Evolutionary conservation across 805 yeast genomes (phyloP).

Genomic region (Peterozyma xylosa): DNA sequence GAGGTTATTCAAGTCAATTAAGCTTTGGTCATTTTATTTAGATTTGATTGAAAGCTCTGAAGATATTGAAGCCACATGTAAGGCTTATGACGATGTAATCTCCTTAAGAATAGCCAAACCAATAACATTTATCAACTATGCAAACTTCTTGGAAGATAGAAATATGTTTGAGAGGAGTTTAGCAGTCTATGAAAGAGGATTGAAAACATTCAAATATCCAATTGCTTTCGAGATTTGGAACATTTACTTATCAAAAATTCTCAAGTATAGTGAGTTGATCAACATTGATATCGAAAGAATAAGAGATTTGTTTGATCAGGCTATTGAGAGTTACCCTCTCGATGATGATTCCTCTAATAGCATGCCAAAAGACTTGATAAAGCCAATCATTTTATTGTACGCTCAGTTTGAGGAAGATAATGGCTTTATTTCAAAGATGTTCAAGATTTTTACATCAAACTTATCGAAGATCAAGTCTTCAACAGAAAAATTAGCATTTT

Average conservation of each 20-base stretch:
- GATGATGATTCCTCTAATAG: background rate
- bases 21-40: slow-evolving; percentile 67
- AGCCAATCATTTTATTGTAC: slow-evolving; percentile 45
- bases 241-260: slow-evolving; percentile 48
- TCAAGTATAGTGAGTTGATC: slow-evolving; percentile 23
- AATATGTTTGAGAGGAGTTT: slow-evolving; percentile 41
- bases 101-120: slow-evolving; percentile 64
- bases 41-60: slow-evolving; percentile 59
- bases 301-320: slow-evolving; percentile 69
- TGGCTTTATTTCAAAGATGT: slow-evolving; percentile 44
- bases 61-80: slow-evolving; percentile 29
- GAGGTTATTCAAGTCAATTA: slow-evolving; percentile 50
- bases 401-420: slow-evolving; percentile 52
- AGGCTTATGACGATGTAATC: slow-evolving; percentile 46
- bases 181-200: slow-evolving; percentile 61
- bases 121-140: slow-evolving; percentile 55
- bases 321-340: slow-evolving; percentile 43
- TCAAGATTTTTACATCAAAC: slow-evolving; percentile 38
- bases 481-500: slow-evolving; percentile 30
- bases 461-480: slow-evolving; percentile 21
- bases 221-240: slow-evolving; percentile 67
- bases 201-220: slow-evolving; percentile 53
- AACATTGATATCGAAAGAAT: slow-evolving; percentile 41
- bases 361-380: slow-evolving; percentile 24
- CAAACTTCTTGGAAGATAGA: slow-evolving; percentile 46